These are phyloP conservation scores for Blastobotrys buckinghamii DNA, from an alignment of 1,139 yeast species.

Conservation along the genomic window DNA sequence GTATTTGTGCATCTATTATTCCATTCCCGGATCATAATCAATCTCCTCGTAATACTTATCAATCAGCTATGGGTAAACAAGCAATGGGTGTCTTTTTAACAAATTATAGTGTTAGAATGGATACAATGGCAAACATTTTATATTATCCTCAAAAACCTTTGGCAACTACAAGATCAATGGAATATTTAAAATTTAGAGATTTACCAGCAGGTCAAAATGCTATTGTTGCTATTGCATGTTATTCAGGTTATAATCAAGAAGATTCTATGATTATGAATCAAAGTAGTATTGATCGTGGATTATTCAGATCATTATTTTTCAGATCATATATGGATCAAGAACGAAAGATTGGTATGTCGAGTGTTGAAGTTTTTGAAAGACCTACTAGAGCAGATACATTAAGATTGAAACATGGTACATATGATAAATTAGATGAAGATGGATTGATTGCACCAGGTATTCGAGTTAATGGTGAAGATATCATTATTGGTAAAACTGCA, in stretches of 20 bases:
- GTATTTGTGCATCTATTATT: slow-evolving; percentile 97
- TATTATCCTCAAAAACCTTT: slow-evolving; percentile 99
- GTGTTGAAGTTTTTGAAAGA: slow-evolving; percentile 91
- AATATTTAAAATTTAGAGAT: slow-evolving; percentile 92
- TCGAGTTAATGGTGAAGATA: slow-evolving; percentile 97
- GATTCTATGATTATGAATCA: slow-evolving; percentile 99
- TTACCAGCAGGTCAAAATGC: slow-evolving; percentile 99
- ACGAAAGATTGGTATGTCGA: slow-evolving; percentile 96
- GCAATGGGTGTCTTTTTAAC: slow-evolving; percentile 99
- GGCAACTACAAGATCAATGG: slow-evolving; percentile 99
- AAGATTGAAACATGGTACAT: slow-evolving; percentile 95
- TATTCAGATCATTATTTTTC: slow-evolving; percentile 91
- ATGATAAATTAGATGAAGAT: slow-evolving; percentile 96
- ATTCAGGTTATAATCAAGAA: slow-evolving; percentile 98
- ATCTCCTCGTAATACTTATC: slow-evolving; percentile 98
- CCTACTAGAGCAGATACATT: slow-evolving; percentile 93
- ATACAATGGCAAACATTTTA: slow-evolving; percentile 96
- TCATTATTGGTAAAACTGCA: slow-evolving; percentile 96
- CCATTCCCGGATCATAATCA: slow-evolving; percentile 99
- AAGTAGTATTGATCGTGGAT: slow-evolving; percentile 93
- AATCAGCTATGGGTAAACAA: slow-evolving; percentile 99
- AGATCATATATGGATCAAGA: slow-evolving; percentile 98
- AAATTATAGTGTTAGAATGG: slow-evolving; percentile 95
- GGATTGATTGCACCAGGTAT: slow-evolving; percentile 98
- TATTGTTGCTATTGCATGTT: slow-evolving; percentile 95